Evolutionary conservation across 2,329 filamentous ascomycete species (phyloP), one percentile per base, ranked within the genome.

Genomic region (Exophiala oligosperma): DNA sequence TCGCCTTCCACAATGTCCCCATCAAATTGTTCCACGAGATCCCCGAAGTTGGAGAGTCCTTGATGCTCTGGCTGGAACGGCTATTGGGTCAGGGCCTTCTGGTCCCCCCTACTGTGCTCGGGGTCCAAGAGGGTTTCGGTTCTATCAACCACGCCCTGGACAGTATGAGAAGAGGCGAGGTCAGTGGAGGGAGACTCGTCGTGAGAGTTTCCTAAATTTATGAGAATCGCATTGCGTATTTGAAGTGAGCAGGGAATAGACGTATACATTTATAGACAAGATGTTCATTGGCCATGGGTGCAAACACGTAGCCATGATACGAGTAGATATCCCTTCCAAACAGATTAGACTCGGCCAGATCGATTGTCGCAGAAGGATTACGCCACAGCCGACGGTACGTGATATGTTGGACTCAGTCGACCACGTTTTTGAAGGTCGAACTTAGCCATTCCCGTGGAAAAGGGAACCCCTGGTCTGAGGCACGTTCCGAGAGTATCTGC

Each of bases 11-110:
- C 67, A 83, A 79, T 0, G 85, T 92, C 0, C 89, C 89, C 0
- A 89, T 92, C 61, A 92, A 92, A 71, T 67, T 90, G 3, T 92
- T 90, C 67, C 89, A 92, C 67, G 84, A 88, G 57, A 79, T 86
- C 0, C 81, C 84, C 0, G 77, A 77, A 1, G 76, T 91, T 0
- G 89, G 89, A 0, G 81, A 85, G 61, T 78, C 77, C 0, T 69
- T 91, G 54, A 84, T 84, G 11, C 69, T 75, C 1, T 92, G 89
- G 89, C 73, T 91, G 26, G 88, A 91, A 69, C 74, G 77, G 24
- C 71, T 92, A n/a, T 71, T 92, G 5, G n/a, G 46, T 12, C 75
- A 79, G 7, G 68, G 78, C 0, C 66, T 92, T 2, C 73, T 77
- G 3, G 78, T 86, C 3, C 88, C 88, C 0, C 84, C 88, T 29